Base-by-base conservation (phyloP, 108 stramenopile genomes). In the Bacterosira constricta region DNA sequence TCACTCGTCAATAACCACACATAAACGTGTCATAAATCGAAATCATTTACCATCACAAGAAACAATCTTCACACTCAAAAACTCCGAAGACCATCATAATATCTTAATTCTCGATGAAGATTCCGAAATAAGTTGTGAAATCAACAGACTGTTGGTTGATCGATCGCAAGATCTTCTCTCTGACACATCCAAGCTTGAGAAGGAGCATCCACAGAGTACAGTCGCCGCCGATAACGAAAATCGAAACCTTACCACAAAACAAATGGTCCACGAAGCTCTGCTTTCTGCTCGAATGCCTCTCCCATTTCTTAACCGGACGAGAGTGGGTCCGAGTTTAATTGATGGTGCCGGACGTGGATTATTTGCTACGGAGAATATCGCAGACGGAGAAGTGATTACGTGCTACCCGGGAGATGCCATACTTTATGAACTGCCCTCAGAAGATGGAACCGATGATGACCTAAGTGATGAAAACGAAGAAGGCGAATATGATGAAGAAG, bases 361-460 rank as follows among this genome's bases (percentile, higher is more conserved):
- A 13, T 81, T 81, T 32, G 75, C 80, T 6, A 65, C 54, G 9
- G 37, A 51, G 31, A 57, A 73, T 71, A 71, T 69, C 36, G 20
- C 35, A n/a, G 49, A 67, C 25, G 72, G 72, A 31, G 75, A 81
- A 44, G 46, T 76, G 17, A 69, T 81, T n/a, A 76, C 75, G n/a
- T 76, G 74, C n/a, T 81, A 76, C 50, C 80, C 80, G 17, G 80
- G 75, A 0, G 80, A 81, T 76, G 75, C 63, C n/a, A n/a, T 82
- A 6, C 58, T 82, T 9, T 41, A 36, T 32, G 65, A 69, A 4
- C 29, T 56, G 17, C 71, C 65, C 17, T 55, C 54, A 52, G 56
- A 42, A 59, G 41, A 58, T 18, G 34, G 30, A n/a, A 42, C 37
- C 20, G 36, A 21, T 10, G 41, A 41, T 39, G 62, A 65, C 10